phyloP scores from a whole-genome alignment of 1,284 basidiomycete genomes.

The Neolentinus lepideus region DNA sequence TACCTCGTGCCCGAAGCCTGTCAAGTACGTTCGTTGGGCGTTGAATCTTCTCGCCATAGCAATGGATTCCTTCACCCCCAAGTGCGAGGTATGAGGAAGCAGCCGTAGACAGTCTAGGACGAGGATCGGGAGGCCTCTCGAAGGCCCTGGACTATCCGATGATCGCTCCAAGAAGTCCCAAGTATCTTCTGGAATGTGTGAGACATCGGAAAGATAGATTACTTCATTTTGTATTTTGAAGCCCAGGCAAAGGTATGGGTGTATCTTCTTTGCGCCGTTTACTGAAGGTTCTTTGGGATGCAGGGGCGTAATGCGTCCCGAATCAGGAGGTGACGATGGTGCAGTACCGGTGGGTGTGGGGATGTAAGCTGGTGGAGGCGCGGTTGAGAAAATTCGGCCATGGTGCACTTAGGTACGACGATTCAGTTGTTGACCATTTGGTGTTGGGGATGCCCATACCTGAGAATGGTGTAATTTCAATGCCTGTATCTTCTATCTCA shows the following conservation, averaged over 20 bases:
- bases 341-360: slow-evolving; percentile 28
- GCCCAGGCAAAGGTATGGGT: slow-evolving; percentile 67
- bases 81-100: slow-evolving; percentile 59
- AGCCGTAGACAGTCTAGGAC: slow-evolving; percentile 70
- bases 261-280: slow-evolving; percentile 18
- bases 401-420: slow-evolving; percentile 45
- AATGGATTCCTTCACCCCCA: slow-evolving; percentile 57
- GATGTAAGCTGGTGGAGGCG: slow-evolving; percentile 29
- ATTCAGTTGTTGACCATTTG: background rate
- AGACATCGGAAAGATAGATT: slow-evolving; percentile 72
- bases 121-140: slow-evolving; percentile 37
- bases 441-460: slow-evolving; percentile 29
- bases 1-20: slow-evolving; percentile 66
- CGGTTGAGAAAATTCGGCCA: slow-evolving; percentile 46
- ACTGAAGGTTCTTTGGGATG: slow-evolving; percentile 6
- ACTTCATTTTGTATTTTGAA: slow-evolving; percentile 62
- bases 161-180: slow-evolving; percentile 43
- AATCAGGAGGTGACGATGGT: background rate
- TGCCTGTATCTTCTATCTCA: slow-evolving; percentile 54
- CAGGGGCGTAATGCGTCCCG: slow-evolving; percentile 4
- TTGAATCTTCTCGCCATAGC: slow-evolving; percentile 43
- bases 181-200: slow-evolving; percentile 60
- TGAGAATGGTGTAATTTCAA: slow-evolving; percentile 58
- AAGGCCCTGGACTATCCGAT: slow-evolving; percentile 16
- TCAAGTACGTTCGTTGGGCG: slow-evolving; percentile 56